Evolutionary conservation across 2,329 filamentous ascomycete species (phyloP).

Genomic region (Penicillium nordicum): DNA sequence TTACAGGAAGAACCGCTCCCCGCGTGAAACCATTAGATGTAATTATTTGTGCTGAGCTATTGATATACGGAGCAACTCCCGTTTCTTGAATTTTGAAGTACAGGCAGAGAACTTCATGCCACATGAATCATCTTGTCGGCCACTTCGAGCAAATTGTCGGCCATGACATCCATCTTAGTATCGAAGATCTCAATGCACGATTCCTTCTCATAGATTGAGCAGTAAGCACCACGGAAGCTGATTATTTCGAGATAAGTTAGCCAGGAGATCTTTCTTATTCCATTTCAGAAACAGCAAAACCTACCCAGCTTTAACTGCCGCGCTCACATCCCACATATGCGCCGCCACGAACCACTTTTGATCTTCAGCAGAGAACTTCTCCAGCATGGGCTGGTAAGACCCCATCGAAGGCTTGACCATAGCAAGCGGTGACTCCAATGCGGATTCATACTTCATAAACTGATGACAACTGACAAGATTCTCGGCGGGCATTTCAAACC

Average conservation of each 20-base stretch:
- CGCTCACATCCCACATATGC: slow-evolving; percentile 59
- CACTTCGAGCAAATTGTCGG: slow-evolving; percentile 48
- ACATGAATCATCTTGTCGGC: slow-evolving; percentile 35
- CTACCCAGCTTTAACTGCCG: slow-evolving; percentile 48
- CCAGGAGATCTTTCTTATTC: background rate
- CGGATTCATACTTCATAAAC: background rate
- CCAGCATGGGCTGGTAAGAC: slow-evolving; percentile 47
- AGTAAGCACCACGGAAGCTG: slow-evolving; percentile 52
- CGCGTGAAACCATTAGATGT: background rate
- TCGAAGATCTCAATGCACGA: slow-evolving; percentile 50
- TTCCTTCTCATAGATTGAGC: slow-evolving; percentile 53
- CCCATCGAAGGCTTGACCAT: slow-evolving; percentile 51
- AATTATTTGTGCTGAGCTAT: background rate
- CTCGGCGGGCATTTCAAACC: slow-evolving; percentile 50
- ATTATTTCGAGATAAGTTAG: background rate
- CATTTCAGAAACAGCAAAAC: background rate
- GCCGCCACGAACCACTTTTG: slow-evolving; percentile 57
- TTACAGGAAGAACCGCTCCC: background rate
- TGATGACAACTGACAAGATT: slow-evolving; percentile 49
- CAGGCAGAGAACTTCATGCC: background rate
- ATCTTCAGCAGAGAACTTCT: slow-evolving; percentile 40
- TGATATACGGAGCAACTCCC: background rate
- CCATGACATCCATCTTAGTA: slow-evolving; percentile 50
- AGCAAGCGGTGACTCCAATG: slow-evolving; percentile 38
- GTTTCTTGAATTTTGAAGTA: background rate